These are phyloP conservation scores for Uronychia binucleata DNA, from an alignment of 73 alveolate genomes.

Conservation along the genomic window DNA sequence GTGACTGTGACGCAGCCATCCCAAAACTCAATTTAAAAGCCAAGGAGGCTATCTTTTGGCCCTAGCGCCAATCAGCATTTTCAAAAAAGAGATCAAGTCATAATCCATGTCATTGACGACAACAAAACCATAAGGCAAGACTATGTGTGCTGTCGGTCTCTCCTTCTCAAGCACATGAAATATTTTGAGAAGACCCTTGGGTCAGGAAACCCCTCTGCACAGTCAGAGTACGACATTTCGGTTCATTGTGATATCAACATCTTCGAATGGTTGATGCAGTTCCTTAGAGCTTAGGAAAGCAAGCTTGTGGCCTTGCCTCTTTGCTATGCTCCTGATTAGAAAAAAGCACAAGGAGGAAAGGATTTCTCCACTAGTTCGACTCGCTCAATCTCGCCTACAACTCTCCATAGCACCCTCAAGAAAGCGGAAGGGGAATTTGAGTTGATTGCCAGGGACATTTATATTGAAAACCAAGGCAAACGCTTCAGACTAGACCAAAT, in stretches of 20 bases:
- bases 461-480: neutral
- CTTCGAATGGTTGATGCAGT: conserved; percentile 73
- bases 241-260: conserved; percentile 74
- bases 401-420: neutral
- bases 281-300: conserved; percentile 35
- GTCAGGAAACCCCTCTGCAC: conserved; percentile 29
- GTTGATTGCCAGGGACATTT: neutral
- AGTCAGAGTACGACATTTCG: conserved; percentile 54
- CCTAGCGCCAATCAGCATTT: neutral
- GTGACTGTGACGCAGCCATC: neutral
- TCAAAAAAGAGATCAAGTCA: neutral
- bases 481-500: neutral
- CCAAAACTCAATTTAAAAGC: neutral
- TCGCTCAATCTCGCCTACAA: neutral
- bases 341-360: neutral
- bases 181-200: conserved; percentile 60
- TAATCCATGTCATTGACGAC: conserved; percentile 77
- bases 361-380: neutral
- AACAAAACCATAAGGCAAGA: conserved; percentile 51
- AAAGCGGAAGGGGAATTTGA: neutral
- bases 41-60: neutral
- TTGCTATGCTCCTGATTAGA: neutral
- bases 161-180: conserved; percentile 64
- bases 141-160: conserved; percentile 57
- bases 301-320: conserved; percentile 3